Conservation (phyloP, 2,329 filamentous ascomycete genomes). For the Phyllosticta ampelicida region DNA sequence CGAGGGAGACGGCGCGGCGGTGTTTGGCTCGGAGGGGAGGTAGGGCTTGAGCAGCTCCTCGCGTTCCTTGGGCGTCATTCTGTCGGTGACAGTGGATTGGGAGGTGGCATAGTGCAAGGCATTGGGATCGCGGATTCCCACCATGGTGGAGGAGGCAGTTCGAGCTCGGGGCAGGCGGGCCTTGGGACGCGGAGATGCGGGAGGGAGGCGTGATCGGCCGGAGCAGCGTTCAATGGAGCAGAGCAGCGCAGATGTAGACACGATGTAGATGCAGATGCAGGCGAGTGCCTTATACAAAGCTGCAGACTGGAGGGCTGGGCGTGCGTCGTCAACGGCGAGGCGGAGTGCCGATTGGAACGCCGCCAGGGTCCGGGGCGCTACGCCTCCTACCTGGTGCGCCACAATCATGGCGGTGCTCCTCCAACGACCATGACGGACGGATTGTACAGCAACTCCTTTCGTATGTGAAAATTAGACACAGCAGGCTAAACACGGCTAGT, state of each 20-base stretch:
- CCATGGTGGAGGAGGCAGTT: slow-evolving; percentile 5
- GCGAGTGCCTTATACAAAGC: too few species aligned
- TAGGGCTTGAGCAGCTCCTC: slow-evolving; percentile 42
- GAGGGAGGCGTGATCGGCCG: not conserved
- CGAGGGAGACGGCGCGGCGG: not conserved
- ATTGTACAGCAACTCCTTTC: too few species aligned
- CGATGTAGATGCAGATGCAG: too few species aligned
- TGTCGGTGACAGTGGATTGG: slow-evolving; percentile 30
- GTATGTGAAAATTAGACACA: too few species aligned
- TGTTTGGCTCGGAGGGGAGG: slow-evolving; percentile 32
- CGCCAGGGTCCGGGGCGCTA: not conserved
- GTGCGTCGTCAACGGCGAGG: not conserved
- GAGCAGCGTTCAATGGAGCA: not conserved
- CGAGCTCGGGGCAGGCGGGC: not conserved
- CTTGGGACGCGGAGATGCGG: not conserved
- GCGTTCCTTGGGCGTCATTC: slow-evolving; percentile 33
- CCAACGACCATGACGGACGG: too few species aligned
- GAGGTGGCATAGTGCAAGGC: slow-evolving; percentile 26
- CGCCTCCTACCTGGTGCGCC: too few species aligned
- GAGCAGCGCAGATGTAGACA: not conserved
- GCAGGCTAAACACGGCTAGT: too few species aligned
- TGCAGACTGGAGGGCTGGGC: not conserved
- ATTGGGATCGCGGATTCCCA: slow-evolving; percentile 20
- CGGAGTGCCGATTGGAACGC: not conserved
- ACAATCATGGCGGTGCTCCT: too few species aligned